Conservation (phyloP, 2,329 filamentous ascomycete species). For the Diplodia sapinea region DNA sequence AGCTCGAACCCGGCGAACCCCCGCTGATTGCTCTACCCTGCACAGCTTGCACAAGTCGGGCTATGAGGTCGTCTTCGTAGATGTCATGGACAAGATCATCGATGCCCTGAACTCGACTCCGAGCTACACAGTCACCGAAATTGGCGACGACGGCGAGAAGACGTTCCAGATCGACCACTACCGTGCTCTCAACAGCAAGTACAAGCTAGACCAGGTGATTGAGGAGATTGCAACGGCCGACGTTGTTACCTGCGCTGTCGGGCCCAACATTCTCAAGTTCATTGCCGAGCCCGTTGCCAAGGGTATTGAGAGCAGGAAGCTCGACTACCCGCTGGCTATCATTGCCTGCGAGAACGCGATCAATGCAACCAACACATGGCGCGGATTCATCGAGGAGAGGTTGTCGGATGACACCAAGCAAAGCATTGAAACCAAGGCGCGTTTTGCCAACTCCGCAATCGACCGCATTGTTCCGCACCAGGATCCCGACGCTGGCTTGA, state of each 20-base stretch:
- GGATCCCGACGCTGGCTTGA: conserved; percentile 76
- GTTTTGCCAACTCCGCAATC: conserved; percentile 97
- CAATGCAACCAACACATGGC: conserved; percentile 87
- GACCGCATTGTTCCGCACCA: conserved; percentile 97
- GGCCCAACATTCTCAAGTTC: conserved; percentile 94
- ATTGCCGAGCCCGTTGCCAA: conserved; percentile 95
- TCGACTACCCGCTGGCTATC: conserved; percentile 75
- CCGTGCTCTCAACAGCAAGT: conserved; percentile 93
- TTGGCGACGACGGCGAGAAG: conserved; percentile 80
- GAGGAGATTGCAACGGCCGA: conserved; percentile 87
- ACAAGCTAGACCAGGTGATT: conserved; percentile 79
- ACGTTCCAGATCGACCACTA: conserved; percentile 91
- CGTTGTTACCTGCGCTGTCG: conserved; percentile 94
- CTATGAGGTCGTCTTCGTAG: conserved; percentile 95
- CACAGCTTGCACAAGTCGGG: conserved; percentile 89
- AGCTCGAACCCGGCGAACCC: neutral
- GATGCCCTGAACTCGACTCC: conserved; percentile 74
- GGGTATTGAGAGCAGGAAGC: conserved; percentile 78
- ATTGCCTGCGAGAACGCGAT: conserved; percentile 99
- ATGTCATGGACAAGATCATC: conserved; percentile 87
- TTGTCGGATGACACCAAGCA: conserved; percentile 68
- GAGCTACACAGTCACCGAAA: conserved; percentile 91
- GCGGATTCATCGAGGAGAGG: conserved; percentile 77
- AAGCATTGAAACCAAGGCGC: conserved; percentile 74
- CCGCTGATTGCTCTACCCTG: neutral